Evolutionary conservation across 345 rosid species (phyloP).

Genomic region (Lepidium africanum): DNA sequence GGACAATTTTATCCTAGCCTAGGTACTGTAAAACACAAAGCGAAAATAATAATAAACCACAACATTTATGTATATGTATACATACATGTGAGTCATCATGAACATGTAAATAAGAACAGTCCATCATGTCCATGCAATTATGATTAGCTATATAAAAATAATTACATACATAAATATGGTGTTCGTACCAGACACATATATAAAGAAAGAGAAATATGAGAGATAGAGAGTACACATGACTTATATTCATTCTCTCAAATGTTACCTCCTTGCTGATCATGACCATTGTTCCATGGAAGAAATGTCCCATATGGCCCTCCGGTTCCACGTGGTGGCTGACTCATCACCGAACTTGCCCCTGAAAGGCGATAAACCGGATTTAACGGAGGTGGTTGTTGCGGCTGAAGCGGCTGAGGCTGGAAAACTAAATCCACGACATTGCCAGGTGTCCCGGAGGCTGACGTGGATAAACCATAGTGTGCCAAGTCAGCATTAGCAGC

Average conservation of each 20-base stretch:
- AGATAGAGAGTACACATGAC: slow-evolving; percentile 4
- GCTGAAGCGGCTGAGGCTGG: slow-evolving; percentile 25
- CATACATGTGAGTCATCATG: background rate
- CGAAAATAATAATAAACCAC: background rate
- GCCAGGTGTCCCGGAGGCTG: slow-evolving; percentile 15
- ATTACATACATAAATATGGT: background rate
- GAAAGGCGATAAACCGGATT: slow-evolving; percentile 18
- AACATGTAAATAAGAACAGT: slow-evolving; percentile 4
- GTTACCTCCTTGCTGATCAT: slow-evolving; percentile 51
- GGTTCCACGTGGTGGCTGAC: slow-evolving; percentile 24
- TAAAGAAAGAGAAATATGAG: background rate
- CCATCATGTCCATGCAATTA: background rate
- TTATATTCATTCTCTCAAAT: slow-evolving; percentile 32
- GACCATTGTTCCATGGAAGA: slow-evolving; percentile 48
- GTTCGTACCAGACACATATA: background rate
- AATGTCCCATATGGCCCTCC: slow-evolving; percentile 34
- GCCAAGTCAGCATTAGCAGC: slow-evolving; percentile 73
- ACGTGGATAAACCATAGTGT: slow-evolving; percentile 48
- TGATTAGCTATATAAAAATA: background rate
- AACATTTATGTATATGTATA: background rate
- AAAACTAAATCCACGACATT: slow-evolving; percentile 20
- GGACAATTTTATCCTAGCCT: background rate
- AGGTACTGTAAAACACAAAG: background rate
- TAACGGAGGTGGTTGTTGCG: slow-evolving; percentile 9
- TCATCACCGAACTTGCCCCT: slow-evolving; percentile 21